phyloP scores from a whole-genome alignment of 2,329 filamentous ascomycete species.

The Cordyceps sp. region DNA sequence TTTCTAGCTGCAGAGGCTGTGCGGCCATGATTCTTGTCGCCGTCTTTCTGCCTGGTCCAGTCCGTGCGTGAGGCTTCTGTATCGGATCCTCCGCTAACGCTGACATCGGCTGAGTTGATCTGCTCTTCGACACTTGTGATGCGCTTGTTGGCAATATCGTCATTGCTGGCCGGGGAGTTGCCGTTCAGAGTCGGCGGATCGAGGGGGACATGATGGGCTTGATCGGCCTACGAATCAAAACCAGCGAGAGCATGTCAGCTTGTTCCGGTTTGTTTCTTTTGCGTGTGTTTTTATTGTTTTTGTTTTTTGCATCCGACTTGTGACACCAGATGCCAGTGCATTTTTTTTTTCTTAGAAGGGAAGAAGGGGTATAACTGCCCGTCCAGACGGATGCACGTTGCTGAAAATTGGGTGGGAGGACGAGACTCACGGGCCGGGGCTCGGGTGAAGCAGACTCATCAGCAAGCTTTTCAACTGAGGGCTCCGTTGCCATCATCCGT shows the following conservation, averaged over 20 bases:
- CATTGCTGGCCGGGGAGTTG: constrained; percentile 18
- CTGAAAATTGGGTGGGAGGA: not conserved
- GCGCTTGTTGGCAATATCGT: constrained; percentile 40
- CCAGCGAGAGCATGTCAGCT: no score
- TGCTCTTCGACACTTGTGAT: constrained; percentile 41
- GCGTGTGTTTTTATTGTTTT: no score
- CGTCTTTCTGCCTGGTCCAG: constrained; percentile 35
- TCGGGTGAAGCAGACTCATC: constrained; percentile 34
- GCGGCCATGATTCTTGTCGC: constrained; percentile 41
- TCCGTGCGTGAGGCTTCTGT: constrained; percentile 52
- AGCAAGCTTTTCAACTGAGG: constrained; percentile 33
- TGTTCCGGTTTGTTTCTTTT: no score
- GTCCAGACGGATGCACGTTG: no score
- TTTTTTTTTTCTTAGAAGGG: no score
- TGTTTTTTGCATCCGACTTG: no score
- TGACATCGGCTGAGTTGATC: constrained; percentile 46
- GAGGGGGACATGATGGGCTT: constrained; percentile 29
- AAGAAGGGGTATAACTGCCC: no score
- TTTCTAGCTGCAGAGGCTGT: constrained; percentile 51
- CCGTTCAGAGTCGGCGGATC: constrained; percentile 31
- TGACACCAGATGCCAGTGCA: no score
- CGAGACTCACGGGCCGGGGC: constrained; percentile 22
- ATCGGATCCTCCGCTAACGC: constrained; percentile 60
- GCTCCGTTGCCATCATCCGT: constrained; percentile 50
- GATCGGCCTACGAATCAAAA: constrained; percentile 11